Evolutionary conservation across 1,139 yeast species (phyloP).

Genomic region (Blastobotrys buckinghamii): DNA sequence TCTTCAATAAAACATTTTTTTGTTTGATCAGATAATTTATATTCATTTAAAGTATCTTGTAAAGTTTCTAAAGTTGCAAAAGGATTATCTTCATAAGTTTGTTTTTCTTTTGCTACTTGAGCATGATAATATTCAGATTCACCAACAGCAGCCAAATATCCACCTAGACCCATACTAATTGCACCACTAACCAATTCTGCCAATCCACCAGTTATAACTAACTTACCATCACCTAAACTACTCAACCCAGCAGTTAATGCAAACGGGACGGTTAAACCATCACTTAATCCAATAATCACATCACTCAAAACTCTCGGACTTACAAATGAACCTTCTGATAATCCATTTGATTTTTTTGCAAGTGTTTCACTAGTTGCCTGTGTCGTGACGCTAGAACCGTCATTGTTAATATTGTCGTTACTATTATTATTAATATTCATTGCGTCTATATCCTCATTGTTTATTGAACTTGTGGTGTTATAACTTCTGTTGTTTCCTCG

Average conservation of each 20-base stretch:
- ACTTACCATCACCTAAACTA: conserved; percentile 62
- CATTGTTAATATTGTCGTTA: neutral
- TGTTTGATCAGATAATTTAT: conserved; percentile 63
- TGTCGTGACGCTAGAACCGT: neutral
- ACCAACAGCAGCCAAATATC: conserved; percentile 73
- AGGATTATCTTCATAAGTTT: conserved; percentile 50
- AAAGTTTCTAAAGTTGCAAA: conserved; percentile 49
- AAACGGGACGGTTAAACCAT: conserved; percentile 79
- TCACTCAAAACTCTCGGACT: conserved; percentile 67
- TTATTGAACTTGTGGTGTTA: neutral
- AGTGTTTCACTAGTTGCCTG: neutral
- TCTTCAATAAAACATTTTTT: conserved; percentile 55
- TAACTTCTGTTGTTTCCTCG: neutral
- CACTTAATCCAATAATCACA: conserved; percentile 70
- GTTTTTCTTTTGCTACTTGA: conserved; percentile 60
- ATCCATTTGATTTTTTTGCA: neutral
- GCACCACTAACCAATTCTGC: conserved; percentile 85
- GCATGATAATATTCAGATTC: conserved; percentile 48
- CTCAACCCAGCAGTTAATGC: conserved; percentile 80
- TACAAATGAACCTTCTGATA: conserved; percentile 18
- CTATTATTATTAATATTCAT: neutral
- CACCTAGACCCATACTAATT: conserved; percentile 81
- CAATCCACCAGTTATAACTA: conserved; percentile 80
- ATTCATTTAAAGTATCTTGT: conserved; percentile 60
- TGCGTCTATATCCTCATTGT: conserved; percentile 1